phyloP scores from a whole-genome alignment of 2,329 filamentous ascomycete genomes.

The Aspergillus sp. region DNA sequence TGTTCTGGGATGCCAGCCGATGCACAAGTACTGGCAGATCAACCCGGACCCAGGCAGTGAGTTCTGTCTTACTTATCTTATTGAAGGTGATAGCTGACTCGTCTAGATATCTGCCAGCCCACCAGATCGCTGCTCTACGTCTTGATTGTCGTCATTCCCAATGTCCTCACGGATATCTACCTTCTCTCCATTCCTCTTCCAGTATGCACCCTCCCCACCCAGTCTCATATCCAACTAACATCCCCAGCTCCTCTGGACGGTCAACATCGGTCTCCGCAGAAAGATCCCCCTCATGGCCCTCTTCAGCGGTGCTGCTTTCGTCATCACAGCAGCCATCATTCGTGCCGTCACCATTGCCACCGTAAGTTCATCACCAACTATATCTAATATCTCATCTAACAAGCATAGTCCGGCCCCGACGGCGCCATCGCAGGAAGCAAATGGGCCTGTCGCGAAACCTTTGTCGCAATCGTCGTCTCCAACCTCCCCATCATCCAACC shows the following conservation, averaged over 20 bases:
- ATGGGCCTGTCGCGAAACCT: slow-evolving; percentile 40
- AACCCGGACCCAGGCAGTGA: slow-evolving; percentile 52
- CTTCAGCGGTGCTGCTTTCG: slow-evolving; percentile 51
- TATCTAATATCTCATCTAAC: not conserved
- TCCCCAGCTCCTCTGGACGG: slow-evolving; percentile 45
- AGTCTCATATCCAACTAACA: too few species aligned
- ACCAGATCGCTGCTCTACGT: slow-evolving; percentile 45
- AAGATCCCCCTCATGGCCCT: slow-evolving; percentile 49
- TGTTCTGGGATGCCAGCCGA: slow-evolving; percentile 49
- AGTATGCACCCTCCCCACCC: too few species aligned
- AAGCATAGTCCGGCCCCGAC: slow-evolving; percentile 21
- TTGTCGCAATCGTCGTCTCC: slow-evolving; percentile 37
- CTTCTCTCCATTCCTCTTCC: slow-evolving; percentile 55
- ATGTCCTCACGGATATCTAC: slow-evolving; percentile 54
- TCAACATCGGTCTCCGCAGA: slow-evolving; percentile 42
- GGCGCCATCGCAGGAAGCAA: slow-evolving; percentile 32
- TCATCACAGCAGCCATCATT: slow-evolving; percentile 49
- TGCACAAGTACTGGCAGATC: slow-evolving; percentile 56
- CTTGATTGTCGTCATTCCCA: slow-evolving; percentile 45
- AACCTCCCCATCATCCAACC: slow-evolving; percentile 39
- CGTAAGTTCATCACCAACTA: slow-evolving; percentile 11
- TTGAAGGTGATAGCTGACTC: not conserved
- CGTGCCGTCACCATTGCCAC: slow-evolving; percentile 46
- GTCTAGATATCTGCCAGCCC: slow-evolving; percentile 41
- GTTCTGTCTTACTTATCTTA: slow-evolving; percentile 12